Base-by-base conservation (phyloP, 371 early-diverging fungal species). In the Mucor sp. region DNA sequence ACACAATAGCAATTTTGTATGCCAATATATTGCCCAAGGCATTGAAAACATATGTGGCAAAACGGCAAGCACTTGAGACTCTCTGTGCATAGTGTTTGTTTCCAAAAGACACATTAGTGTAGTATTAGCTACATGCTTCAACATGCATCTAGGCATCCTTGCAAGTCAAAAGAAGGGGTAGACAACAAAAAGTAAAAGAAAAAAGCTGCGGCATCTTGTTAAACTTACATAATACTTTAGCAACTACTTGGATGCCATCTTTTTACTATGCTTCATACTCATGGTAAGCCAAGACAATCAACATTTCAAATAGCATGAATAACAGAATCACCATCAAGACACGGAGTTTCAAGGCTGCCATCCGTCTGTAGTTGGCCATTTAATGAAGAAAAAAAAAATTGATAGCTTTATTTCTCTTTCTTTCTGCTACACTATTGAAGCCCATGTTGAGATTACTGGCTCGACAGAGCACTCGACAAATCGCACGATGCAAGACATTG, bases 371-470 rank as follows among this genome's bases (percentile, higher is more conserved):
- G 30, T 12, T 30, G 30, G 30, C 30, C 1, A 7, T 12, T 21
- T 1, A 25, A 25, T 23, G 12, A 50, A 50, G n/a, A 50, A 23
- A 21, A 23, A 50, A 50, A 50, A 50, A 23, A 21, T 48, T 25
- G 23, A 27, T 15, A 14, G 4, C 9, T 9, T 21, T 21, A 12
- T 9, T 7, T 47, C 5, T 53, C 11, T 14, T 53, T 25, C 27
- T 6, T 27, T 4, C 14, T 4, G 14, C 25, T 53, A 12, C 25
- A 19, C 12, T 48, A 4, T 6, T 11, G 32, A 41, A 43, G 32
- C 9, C 21, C 21, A 67, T 67, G 67, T 56, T 61, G 55, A 53
- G 67, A 39, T 27, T 63, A 9, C 33, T 62, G 23, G 67, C 62
- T 67, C 60, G 57, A 14, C 67, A 61, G 43, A 41, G 57, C 17